Evolutionary conservation across 2,329 filamentous ascomycete genomes (phyloP).

Genomic region (Ceratocystis huliohia): DNA sequence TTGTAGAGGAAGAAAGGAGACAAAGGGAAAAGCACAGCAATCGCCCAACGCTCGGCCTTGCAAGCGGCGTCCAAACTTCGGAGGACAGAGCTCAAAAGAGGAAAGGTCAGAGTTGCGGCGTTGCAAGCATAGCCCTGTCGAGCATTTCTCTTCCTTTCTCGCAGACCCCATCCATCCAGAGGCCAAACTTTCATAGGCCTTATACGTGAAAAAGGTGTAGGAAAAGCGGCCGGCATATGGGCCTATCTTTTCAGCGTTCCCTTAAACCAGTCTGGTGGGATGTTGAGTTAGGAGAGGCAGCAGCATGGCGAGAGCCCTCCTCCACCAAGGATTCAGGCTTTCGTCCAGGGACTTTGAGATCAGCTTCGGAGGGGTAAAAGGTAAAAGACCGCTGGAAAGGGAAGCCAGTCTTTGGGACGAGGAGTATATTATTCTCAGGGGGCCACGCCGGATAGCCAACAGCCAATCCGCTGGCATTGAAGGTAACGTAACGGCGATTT

Average conservation of each 20-base stretch:
- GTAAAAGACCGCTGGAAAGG: background rate
- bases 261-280: constrained; percentile 7
- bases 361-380: background rate
- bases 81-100: constrained; percentile 3
- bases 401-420: background rate
- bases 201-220: background rate
- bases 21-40: background rate
- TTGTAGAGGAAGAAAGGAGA: background rate
- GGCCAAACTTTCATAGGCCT: background rate
- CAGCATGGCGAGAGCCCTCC: background rate
- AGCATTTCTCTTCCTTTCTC: background rate
- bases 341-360: background rate
- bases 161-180: no score
- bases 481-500: background rate
- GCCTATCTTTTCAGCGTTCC: background rate
- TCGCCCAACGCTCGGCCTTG: constrained; percentile 5
- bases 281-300: background rate
- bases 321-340: constrained; percentile 1
- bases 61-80: constrained; percentile 2
- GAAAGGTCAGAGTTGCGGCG: background rate
- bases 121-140: constrained; percentile 4
- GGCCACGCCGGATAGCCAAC: background rate
- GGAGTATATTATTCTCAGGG: background rate
- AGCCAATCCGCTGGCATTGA: background rate
- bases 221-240: constrained; percentile 1